Evolutionary conservation across 2,329 filamentous ascomycete species (phyloP).

Genomic region (Septoria petroselini): DNA sequence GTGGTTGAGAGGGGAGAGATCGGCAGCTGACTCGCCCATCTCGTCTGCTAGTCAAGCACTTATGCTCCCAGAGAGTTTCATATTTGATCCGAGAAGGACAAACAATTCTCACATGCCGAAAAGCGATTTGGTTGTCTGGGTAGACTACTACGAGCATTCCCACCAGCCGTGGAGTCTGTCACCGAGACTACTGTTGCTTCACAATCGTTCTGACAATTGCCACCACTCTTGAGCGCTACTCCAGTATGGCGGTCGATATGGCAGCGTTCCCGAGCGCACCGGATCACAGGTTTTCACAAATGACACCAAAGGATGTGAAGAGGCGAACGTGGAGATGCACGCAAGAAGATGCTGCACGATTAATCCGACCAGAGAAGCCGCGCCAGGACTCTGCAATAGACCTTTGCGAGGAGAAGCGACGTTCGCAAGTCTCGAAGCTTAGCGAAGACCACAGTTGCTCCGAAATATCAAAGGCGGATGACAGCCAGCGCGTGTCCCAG

Average conservation of each 20-base stretch:
- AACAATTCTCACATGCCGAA: not conserved
- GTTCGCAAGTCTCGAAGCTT: slow-evolving; percentile 2
- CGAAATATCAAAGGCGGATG: not conserved
- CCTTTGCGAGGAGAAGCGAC: not conserved
- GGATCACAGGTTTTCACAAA: not conserved
- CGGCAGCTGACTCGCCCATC: not conserved
- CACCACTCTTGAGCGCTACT: not conserved
- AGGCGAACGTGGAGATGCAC: slow-evolving; percentile 2
- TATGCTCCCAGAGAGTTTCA: slow-evolving; percentile 3
- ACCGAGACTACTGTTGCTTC: not conserved
- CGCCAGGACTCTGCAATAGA: slow-evolving; percentile 10
- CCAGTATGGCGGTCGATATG: slow-evolving; percentile 10
- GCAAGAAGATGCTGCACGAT: not conserved
- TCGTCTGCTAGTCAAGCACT: slow-evolving; percentile 4
- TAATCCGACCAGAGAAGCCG: not conserved
- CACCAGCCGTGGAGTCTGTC: not conserved
- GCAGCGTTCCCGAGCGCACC: slow-evolving; percentile 1
- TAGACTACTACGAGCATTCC: not conserved
- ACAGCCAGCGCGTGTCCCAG: not conserved
- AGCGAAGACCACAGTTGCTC: slow-evolving; percentile 7
- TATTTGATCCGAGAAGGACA: slow-evolving; percentile 2
- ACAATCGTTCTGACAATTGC: slow-evolving; percentile 2
- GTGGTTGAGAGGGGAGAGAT: not conserved
- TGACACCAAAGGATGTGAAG: slow-evolving; percentile 10
- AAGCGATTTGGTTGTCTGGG: not conserved